These are phyloP conservation scores for Ophiostoma piceae DNA, from an alignment of 2,329 filamentous ascomycete species.

Conservation along the genomic window DNA sequence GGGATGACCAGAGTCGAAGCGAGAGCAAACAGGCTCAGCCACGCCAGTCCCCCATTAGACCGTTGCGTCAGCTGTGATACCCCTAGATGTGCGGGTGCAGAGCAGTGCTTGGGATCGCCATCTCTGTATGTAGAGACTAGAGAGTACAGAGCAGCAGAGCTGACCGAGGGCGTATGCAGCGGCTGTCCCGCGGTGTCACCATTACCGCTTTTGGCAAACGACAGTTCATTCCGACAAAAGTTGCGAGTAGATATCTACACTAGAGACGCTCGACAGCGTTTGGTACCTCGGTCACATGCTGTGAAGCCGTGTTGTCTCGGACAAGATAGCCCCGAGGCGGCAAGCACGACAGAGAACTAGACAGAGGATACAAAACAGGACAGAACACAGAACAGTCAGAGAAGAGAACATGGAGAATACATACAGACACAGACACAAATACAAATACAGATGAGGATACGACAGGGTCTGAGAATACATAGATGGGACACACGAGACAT, in stretches of 20 bases:
- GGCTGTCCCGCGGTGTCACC: not conserved
- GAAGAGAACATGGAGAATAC: not conserved
- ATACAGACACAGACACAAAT: not conserved
- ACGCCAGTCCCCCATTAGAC: not conserved
- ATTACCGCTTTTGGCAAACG: not conserved
- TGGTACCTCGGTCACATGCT: not conserved
- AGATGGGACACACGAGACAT: not conserved
- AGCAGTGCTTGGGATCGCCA: no score
- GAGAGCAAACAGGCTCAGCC: not conserved
- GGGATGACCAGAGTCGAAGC: not conserved
- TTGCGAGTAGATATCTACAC: not conserved
- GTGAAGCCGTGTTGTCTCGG: not conserved
- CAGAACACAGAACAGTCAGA: not conserved
- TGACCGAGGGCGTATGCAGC: not conserved
- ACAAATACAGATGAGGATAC: not conserved
- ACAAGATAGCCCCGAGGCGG: not conserved
- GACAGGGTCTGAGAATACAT: not conserved
- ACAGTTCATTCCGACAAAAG: not conserved
- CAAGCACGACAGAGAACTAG: not conserved
- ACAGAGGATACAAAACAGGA: not conserved
- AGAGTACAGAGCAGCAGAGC: not conserved
- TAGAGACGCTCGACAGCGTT: not conserved
- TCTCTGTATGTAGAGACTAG: not conserved
- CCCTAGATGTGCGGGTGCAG: not conserved
- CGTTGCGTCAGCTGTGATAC: slow-evolving; percentile 7